These are phyloP conservation scores for Botrytis fabae DNA, from an alignment of 2,329 filamentous ascomycete genomes.

Conservation along the genomic window DNA sequence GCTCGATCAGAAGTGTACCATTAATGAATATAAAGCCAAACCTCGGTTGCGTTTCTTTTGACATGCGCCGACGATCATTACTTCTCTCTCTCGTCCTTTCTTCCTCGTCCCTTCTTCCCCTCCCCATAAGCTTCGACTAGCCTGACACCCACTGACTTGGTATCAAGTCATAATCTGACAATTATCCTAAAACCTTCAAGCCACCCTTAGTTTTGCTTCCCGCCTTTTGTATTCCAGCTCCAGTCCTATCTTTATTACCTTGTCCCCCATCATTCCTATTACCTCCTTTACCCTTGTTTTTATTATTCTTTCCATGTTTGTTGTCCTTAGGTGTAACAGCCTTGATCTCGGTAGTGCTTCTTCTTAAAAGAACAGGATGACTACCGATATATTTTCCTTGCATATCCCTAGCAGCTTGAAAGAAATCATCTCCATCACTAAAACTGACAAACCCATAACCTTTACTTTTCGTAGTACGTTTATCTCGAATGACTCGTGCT, in stretches of 20 bases:
- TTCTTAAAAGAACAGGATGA: conserved; percentile 84
- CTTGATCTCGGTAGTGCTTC: conserved; percentile 90
- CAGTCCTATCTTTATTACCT: conserved; percentile 43
- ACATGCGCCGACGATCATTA: background rate
- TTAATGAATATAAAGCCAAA: background rate
- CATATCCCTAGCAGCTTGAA: conserved; percentile 96
- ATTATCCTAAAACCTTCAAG: conserved; percentile 59
- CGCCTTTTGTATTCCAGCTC: conserved; percentile 59
- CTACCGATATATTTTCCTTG: conserved; percentile 99
- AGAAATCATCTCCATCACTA: conserved; percentile 92
- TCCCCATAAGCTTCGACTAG: background rate
- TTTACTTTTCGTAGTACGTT: conserved; percentile 92
- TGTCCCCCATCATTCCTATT: conserved; percentile 41
- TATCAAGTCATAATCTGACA: background rate
- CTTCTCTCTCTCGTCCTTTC: background rate
- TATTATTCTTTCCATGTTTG: conserved; percentile 47
- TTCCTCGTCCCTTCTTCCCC: background rate
- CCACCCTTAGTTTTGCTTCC: conserved; percentile 69
- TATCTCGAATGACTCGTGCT: conserved; percentile 90
- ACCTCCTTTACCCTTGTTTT: conserved; percentile 44
- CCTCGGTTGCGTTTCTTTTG: background rate
- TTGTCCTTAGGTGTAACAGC: conserved; percentile 68
- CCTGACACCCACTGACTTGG: background rate
- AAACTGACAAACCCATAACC: conserved; percentile 98
- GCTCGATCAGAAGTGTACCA: background rate